Evolutionary conservation across 2,329 filamentous ascomycete species (phyloP).

Genomic region (Bisporella sp.): DNA sequence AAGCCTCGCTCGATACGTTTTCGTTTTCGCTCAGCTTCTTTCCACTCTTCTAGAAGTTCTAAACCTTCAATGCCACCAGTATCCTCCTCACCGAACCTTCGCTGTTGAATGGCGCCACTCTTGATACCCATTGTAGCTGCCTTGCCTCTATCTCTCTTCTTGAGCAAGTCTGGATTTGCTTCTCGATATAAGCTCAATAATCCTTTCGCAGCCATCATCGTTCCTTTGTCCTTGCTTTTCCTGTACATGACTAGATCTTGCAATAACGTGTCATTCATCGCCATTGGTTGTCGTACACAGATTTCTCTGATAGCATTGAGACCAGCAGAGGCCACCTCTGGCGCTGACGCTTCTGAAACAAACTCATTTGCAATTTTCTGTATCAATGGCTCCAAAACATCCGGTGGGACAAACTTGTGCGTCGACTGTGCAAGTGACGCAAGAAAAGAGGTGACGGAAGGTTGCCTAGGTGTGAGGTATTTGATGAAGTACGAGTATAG

Average conservation of each 20-base stretch:
- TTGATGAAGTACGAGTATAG: slow-evolving; percentile 94
- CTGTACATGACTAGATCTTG: slow-evolving; percentile 94
- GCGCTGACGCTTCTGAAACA: slow-evolving; percentile 86
- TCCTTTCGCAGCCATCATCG: slow-evolving; percentile 97
- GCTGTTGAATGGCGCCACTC: slow-evolving; percentile 66
- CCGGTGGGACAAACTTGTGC: slow-evolving; percentile 85
- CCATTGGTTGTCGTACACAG: slow-evolving; percentile 85
- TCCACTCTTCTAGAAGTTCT: slow-evolving; percentile 87
- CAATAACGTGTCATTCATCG: slow-evolving; percentile 91
- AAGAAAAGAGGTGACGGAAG: slow-evolving; percentile 79
- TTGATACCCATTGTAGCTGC: slow-evolving; percentile 78
- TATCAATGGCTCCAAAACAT: slow-evolving; percentile 82
- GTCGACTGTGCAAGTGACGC: slow-evolving; percentile 88
- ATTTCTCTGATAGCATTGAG: slow-evolving; percentile 94
- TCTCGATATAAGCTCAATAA: slow-evolving; percentile 86
- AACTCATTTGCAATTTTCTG: slow-evolving; percentile 98
- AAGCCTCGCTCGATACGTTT: slow-evolving; percentile 65
- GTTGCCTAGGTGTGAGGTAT: slow-evolving; percentile 80
- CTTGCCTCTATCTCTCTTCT: slow-evolving; percentile 86
- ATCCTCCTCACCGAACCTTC: slow-evolving; percentile 76
- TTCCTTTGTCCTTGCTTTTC: slow-evolving; percentile 96
- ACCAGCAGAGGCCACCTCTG: slow-evolving; percentile 86
- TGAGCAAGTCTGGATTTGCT: slow-evolving; percentile 80
- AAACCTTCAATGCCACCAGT: slow-evolving; percentile 82
- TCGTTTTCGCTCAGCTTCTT: slow-evolving; percentile 76